Conservation (phyloP, 2,329 filamentous ascomycete species). For the Xylaria sp. region DNA sequence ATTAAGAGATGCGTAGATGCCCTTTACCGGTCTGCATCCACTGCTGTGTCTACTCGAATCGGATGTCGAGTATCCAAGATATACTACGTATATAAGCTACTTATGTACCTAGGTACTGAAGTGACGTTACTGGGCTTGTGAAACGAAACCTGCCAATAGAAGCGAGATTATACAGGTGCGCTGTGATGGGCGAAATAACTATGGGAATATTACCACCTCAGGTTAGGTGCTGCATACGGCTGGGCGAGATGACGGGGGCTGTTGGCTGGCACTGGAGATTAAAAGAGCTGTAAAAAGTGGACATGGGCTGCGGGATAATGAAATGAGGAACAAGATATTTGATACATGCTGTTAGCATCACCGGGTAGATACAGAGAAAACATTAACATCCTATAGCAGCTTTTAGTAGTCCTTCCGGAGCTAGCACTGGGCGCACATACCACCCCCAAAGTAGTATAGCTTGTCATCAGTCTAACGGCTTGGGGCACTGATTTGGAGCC, state of each 20-base stretch:
- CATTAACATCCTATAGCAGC: conserved; percentile 28
- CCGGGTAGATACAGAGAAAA: neutral
- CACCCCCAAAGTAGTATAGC: conserved; percentile 32
- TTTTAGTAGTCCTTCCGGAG: conserved; percentile 17
- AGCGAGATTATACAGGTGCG: conserved; percentile 23
- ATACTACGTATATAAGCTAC: neutral
- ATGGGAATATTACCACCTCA: conserved; percentile 15
- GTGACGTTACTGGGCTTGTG: neutral
- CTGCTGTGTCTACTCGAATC: neutral
- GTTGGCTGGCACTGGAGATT: conserved; percentile 35
- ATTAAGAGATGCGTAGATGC: neutral
- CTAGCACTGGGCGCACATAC: conserved; percentile 32
- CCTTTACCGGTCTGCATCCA: neutral
- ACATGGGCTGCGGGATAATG: conserved; percentile 19
- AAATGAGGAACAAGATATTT: conserved; percentile 18
- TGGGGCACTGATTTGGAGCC: conserved; percentile 27
- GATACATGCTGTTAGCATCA: conserved; percentile 22
- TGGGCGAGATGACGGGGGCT: conserved; percentile 27
- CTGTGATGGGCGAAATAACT: neutral
- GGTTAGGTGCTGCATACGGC: neutral
- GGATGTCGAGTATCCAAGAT: neutral
- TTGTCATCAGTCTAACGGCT: conserved; percentile 24
- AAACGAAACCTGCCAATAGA: conserved; percentile 19
- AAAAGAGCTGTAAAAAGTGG: conserved; percentile 36
- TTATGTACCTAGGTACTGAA: neutral